Conservation (phyloP, 805 yeast genomes). For the Candida taoyuanica region DNA sequence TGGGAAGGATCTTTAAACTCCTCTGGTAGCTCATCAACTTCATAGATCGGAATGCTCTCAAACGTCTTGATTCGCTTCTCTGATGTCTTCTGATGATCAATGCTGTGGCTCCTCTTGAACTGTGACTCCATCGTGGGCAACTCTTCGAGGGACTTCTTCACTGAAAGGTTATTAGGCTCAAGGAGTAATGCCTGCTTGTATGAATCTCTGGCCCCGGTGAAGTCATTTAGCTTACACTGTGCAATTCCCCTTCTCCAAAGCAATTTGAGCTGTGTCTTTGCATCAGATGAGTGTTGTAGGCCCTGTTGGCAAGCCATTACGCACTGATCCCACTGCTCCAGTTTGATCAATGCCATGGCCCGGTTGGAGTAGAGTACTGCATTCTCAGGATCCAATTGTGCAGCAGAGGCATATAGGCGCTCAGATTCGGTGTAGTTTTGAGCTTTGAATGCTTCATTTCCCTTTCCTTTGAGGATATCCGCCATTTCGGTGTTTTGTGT, state of each 20-base stretch:
- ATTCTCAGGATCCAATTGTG: conserved; percentile 41
- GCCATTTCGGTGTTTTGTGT: conserved; percentile 20
- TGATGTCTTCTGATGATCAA: conserved; percentile 37
- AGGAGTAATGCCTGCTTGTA: conserved; percentile 35
- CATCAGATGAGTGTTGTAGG: conserved; percentile 28
- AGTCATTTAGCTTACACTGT: conserved; percentile 27
- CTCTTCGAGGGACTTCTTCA: conserved; percentile 32
- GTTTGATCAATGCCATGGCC: conserved; percentile 58
- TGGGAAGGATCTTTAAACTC: conserved; percentile 32
- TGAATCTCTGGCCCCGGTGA: conserved; percentile 26
- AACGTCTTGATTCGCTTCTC: conserved; percentile 27
- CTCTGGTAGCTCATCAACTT: conserved; percentile 41
- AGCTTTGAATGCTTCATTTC: conserved; percentile 48
- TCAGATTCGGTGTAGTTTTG: conserved; percentile 48
- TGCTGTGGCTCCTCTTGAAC: conserved; percentile 44
- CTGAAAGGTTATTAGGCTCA: conserved; percentile 38
- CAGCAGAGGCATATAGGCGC: conserved; percentile 50
- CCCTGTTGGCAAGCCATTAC: conserved; percentile 48
- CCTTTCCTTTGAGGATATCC: conserved; percentile 33
- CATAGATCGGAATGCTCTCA: conserved; percentile 32
- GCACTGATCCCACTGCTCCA: conserved; percentile 46
- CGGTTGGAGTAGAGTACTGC: conserved; percentile 63
- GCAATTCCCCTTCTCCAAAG: conserved; percentile 48
- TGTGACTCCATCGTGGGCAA: conserved; percentile 23
- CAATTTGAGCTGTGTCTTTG: conserved; percentile 40